Evolutionary conservation across 1,284 basidiomycete species (phyloP), one percentile per base, ranked within the genome.

Genomic region (Heliocybe sulcata): DNA sequence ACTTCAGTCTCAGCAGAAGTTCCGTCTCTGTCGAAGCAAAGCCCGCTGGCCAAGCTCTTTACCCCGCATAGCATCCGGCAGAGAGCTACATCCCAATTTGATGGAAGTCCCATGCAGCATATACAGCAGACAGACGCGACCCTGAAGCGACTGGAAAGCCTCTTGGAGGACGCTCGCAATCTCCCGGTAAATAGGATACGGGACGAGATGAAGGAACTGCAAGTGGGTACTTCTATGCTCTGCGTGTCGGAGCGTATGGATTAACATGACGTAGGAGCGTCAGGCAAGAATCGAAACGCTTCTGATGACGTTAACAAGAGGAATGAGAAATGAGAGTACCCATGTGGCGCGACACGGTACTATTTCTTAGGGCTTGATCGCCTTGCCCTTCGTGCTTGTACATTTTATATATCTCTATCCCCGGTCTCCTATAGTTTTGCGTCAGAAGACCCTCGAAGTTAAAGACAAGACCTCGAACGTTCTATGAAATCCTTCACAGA

Each of bases 181-280:
- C 61, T 88, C 55, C 86, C 87, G 1, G 77, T 89, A 27, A 75
- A 79, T 35, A 76, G 69, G 59, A 69, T 92, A 52, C 83, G 81
- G 67, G 84, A 86, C 3, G 88, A 92, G 65, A 86, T 91, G 79
- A 87, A 83, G 64, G 88, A 91, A 64, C 68, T 91, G 49, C 87
- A 89, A 76, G 87, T 86, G 54, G 55, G 76, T 31, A 31, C 61
- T 53, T 16, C 38, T 20, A 31, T 54, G 25, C 20, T 19, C 45
- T 31, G 45, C 16, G 25, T 20, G 27, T 12, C 47, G 51, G 20
- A 26, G n/a, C 33, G 29, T n/a, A 22, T 35, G 6, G 22, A 59
- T 10, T 19, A 26, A 55, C 35, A 29, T 49, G 20, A 1, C 35
- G 23, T 55, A 89, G 86, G 86, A 89, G 53, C 83, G 85, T 45